phyloP scores from a whole-genome alignment of 148 eudicot genomes.

The Diospyros lotus region DNA sequence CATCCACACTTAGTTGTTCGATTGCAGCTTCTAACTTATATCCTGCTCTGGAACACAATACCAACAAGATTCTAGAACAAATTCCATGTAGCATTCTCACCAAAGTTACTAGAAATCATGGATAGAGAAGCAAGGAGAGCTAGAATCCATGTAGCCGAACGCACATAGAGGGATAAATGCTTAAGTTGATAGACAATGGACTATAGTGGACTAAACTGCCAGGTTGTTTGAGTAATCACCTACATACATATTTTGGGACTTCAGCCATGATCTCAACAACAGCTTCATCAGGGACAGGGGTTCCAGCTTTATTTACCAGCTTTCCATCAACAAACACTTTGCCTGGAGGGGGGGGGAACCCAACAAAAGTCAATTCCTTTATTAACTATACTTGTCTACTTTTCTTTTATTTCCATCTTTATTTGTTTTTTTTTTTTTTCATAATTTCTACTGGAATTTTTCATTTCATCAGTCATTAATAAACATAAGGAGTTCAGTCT shows the following conservation, averaged over 20 bases:
- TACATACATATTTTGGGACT: slow-evolving; percentile 99
- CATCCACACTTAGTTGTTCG: slow-evolving; percentile 83
- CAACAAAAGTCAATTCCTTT: neutral
- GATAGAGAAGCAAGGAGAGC: no score
- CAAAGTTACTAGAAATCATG: neutral
- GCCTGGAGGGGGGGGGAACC: slow-evolving; percentile 34
- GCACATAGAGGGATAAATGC: no score
- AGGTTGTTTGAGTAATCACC: slow-evolving; percentile 63
- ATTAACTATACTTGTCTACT: neutral
- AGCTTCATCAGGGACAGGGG: slow-evolving; percentile 82
- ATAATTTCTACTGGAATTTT: neutral
- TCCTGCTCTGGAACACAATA: slow-evolving; percentile 73
- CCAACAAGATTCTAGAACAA: slow-evolving; percentile 10
- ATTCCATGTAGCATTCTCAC: neutral
- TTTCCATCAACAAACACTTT: slow-evolving; percentile 90
- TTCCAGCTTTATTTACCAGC: slow-evolving; percentile 78
- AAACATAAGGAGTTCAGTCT: neutral
- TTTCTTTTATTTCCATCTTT: neutral
- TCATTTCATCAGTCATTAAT: neutral
- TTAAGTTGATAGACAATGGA: neutral
- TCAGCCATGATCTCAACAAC: slow-evolving; percentile 92
- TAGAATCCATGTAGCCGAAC: no score
- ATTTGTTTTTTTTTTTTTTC: neutral
- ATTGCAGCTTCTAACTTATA: slow-evolving; percentile 92
- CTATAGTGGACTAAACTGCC: neutral